Percentiles rank a stretch among this genome's conserved stretches.
phyloP scores from a whole-genome alignment of 345 rosid genomes.

The Eucalyptus cloeziana region DNA sequence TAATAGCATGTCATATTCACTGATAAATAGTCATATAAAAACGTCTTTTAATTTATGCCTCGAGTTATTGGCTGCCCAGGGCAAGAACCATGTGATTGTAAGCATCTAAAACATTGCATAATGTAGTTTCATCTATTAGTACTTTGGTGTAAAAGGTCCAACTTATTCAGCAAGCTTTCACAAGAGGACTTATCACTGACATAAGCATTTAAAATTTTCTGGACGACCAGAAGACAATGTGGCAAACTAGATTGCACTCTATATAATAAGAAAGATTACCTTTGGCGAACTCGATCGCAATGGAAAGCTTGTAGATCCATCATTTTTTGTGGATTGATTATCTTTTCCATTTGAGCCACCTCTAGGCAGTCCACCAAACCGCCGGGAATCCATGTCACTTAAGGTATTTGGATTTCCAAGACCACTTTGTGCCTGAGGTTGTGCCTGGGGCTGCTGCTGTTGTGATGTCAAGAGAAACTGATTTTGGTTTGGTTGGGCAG shows the following conservation, averaged over 20 bases:
- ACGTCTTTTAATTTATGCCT: not conserved
- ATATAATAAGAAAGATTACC: conserved; percentile 4
- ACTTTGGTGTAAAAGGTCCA: not conserved
- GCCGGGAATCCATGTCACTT: conserved; percentile 39
- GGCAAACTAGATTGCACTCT: not conserved
- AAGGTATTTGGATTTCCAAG: conserved; percentile 28
- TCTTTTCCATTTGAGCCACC: conserved; percentile 37
- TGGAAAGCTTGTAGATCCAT: conserved; percentile 48
- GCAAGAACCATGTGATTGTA: not conserved
- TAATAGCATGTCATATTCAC: not conserved
- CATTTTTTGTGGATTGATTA: conserved; percentile 35
- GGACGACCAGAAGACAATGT: not conserved
- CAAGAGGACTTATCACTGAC: not conserved
- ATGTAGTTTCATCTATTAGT: not conserved
- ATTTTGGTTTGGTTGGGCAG: conserved; percentile 28
- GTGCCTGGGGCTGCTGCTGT: conserved; percentile 46
- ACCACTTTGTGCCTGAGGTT: conserved; percentile 34
- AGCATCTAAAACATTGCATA: not conserved
- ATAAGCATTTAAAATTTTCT: not conserved
- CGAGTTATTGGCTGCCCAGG: not conserved
- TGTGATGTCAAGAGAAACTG: conserved; percentile 43
- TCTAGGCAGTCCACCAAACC: conserved; percentile 31
- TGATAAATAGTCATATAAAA: not conserved
- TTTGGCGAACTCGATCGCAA: conserved; percentile 44
- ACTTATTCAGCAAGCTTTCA: not conserved